Evolutionary conservation across 371 early-diverging fungal genomes (phyloP).

Genomic region (Mycotypha africana): DNA sequence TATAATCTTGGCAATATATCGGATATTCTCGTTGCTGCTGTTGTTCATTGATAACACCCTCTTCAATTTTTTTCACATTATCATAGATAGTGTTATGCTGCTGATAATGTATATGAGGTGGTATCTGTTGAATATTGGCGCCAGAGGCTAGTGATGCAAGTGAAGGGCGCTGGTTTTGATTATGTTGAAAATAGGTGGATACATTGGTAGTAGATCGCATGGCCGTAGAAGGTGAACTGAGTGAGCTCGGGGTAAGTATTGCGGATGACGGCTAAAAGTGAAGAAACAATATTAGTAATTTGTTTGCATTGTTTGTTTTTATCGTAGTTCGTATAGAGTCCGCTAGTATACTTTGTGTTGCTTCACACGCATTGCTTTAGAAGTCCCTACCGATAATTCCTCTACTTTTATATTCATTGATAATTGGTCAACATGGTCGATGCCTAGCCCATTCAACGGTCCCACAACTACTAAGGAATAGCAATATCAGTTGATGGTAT

Average conservation of each 20-base stretch:
- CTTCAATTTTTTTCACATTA: constrained; percentile 11
- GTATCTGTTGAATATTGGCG: constrained; percentile 23
- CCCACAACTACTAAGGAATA: constrained; percentile 1
- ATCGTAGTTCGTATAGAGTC: no score
- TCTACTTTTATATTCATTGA: constrained; percentile 24
- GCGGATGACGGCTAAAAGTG: no score
- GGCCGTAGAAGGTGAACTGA: no score
- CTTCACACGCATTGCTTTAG: no score
- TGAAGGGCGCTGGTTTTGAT: constrained; percentile 31
- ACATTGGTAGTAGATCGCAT: no score
- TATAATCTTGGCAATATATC: neutral
- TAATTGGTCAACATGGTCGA: constrained; percentile 33
- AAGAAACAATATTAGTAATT: no score
- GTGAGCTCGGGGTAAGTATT: no score
- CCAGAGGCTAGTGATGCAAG: constrained; percentile 36
- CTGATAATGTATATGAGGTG: no score
- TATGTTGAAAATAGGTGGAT: no score
- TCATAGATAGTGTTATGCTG: constrained; percentile 2
- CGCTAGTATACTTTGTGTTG: no score
- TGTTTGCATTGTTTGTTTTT: no score
- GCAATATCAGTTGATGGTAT: neutral
- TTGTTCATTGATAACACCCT: neutral
- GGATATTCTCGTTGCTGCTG: neutral
- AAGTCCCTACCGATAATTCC: no score
- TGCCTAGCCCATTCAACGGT: constrained; percentile 22